Conservation (phyloP, 352 stramenopile species). For the Globisporangium iwayamae region DNA sequence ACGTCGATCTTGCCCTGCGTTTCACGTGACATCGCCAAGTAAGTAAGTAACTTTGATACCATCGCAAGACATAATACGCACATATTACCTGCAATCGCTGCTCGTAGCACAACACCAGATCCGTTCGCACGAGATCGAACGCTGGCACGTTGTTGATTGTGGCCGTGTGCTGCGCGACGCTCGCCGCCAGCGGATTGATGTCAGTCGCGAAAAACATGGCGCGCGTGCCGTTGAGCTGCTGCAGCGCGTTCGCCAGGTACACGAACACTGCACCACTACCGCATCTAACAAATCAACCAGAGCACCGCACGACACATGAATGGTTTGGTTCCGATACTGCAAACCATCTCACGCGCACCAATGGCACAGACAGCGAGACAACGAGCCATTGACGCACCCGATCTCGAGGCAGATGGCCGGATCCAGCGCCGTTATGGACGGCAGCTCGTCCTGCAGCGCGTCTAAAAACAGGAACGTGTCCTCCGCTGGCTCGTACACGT, state of each 20-base stretch:
- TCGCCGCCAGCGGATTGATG: conserved; percentile 89
- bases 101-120: conserved; percentile 74
- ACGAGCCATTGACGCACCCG: conserved; percentile 38
- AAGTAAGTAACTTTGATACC: not conserved
- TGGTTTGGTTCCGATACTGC: not conserved
- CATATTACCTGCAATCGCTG: conserved; percentile 40
- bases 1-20: conserved; percentile 83
- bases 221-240: conserved; percentile 41
- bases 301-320: not conserved
- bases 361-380: no score
- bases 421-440: conserved; percentile 45
- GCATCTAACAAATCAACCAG: conserved; percentile 25
- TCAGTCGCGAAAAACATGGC: conserved; percentile 87
- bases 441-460: conserved; percentile 88
- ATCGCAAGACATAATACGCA: no score
- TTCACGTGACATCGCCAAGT: not conserved
- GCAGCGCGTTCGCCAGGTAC: conserved; percentile 77
- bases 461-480: conserved; percentile 98
- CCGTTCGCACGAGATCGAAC: conserved; percentile 82
- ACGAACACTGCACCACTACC: conserved; percentile 65
- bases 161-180: conserved; percentile 81
- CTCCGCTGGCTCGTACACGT: conserved; percentile 97
- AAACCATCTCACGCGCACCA: no score
- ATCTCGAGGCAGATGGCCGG: conserved; percentile 88
- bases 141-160: conserved; percentile 68